phyloP scores from a whole-genome alignment of 179 eudicot genomes.

The Carnegiea gigantea region DNA sequence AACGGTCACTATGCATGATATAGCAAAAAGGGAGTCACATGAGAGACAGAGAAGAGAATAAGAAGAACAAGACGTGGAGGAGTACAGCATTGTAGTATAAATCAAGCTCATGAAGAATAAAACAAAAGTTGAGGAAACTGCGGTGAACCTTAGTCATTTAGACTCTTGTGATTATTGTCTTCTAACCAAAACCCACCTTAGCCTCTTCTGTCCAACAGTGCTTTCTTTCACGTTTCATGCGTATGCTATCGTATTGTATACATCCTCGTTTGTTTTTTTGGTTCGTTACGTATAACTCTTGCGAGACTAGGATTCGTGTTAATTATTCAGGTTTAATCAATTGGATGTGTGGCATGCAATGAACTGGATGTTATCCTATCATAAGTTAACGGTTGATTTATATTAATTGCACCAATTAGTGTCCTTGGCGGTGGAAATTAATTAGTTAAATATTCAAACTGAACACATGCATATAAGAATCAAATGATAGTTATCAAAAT shows the following conservation, averaged over 20 bases:
- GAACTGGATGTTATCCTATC: not conserved
- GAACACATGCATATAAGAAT: too few species aligned
- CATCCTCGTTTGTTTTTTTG: too few species aligned
- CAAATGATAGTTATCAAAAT: too few species aligned
- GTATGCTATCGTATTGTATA: not conserved
- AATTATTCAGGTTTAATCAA: not conserved
- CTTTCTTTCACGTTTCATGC: not conserved
- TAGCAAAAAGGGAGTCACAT: too few species aligned
- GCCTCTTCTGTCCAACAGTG: not conserved
- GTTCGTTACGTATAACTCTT: too few species aligned
- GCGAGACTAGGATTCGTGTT: too few species aligned
- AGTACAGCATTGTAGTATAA: not conserved
- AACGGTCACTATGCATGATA: too few species aligned
- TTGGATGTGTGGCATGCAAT: too few species aligned
- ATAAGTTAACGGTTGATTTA: too few species aligned
- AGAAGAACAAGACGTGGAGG: not conserved
- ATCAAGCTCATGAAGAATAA: not conserved
- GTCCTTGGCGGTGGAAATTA: too few species aligned
- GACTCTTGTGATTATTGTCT: not conserved
- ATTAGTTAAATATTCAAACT: too few species aligned
- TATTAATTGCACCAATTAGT: too few species aligned
- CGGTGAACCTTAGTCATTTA: not conserved
- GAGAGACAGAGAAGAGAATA: not conserved
- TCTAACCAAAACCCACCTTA: not conserved
- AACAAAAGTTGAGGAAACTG: constrained; percentile 1